Percentiles rank a stretch among this genome's conserved stretches.
Evolutionary conservation across 495 filamentous ascomycete species (phyloP).

Genomic region (Neurospora sp.): DNA sequence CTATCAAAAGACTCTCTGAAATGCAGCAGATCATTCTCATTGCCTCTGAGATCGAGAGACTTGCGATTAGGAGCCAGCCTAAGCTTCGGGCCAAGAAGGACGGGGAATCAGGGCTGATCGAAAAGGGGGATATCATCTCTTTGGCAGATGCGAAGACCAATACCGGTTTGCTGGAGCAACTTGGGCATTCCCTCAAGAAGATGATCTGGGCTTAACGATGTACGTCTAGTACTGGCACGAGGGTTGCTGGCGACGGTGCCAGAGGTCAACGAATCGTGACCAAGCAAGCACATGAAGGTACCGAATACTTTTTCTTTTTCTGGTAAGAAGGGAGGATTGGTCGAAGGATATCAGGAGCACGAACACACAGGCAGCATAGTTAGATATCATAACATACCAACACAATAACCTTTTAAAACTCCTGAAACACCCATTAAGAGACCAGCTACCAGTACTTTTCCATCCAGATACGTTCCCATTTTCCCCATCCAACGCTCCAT

Average conservation of each 20-base stretch:
- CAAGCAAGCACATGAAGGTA: background rate
- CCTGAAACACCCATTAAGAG: background rate
- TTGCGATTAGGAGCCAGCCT: conserved; percentile 29
- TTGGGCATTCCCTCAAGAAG: conserved; percentile 81
- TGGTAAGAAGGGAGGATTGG: background rate
- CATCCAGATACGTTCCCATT: background rate
- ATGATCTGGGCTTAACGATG: conserved; percentile 68
- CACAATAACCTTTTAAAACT: background rate
- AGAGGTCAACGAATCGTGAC: background rate
- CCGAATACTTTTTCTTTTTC: background rate
- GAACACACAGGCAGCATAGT: background rate
- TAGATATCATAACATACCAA: background rate
- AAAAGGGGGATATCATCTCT: conserved; percentile 69
- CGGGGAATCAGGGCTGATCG: conserved; percentile 36
- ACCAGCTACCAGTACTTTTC: background rate
- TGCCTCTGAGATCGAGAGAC: conserved; percentile 48
- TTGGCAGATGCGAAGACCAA: conserved; percentile 76
- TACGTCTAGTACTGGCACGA: background rate
- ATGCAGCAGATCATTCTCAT: conserved; percentile 59
- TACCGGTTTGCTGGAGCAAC: conserved; percentile 75
- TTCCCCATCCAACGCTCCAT: background rate
- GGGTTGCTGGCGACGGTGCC: background rate
- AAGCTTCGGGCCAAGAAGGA: conserved; percentile 12
- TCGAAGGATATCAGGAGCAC: background rate
- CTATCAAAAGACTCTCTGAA: conserved; percentile 45